Percentiles rank a stretch among this genome's conserved stretches.
Conservation (phyloP, 2,329 filamentous ascomycete genomes). For the Pochonia chlamydosporia region DNA sequence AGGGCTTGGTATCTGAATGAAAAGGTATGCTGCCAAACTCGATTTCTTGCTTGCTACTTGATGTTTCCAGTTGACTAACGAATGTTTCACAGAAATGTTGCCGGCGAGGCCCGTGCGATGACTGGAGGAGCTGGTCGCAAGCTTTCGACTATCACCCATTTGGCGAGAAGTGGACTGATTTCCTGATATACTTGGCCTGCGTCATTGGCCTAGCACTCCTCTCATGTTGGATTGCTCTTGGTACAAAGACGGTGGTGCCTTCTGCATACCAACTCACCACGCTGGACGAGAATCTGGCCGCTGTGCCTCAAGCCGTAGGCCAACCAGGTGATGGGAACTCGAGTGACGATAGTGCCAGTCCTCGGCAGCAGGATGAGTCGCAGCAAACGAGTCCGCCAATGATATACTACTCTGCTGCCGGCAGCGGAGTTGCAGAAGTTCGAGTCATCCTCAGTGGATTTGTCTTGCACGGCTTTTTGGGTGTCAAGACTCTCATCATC, state of each 20-base stretch:
- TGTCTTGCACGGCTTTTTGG: slow-evolving; percentile 91
- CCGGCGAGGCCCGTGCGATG: slow-evolving; percentile 48
- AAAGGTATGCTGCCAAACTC: slow-evolving; percentile 37
- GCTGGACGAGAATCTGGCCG: slow-evolving; percentile 86
- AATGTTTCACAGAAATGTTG: slow-evolving; percentile 39
- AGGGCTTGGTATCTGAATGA: slow-evolving; percentile 67
- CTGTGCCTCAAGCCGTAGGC: slow-evolving; percentile 31
- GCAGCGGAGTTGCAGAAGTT: slow-evolving; percentile 94
- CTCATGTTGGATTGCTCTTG: slow-evolving; percentile 75
- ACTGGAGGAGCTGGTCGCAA: slow-evolving; percentile 53
- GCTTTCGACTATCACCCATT: slow-evolving; percentile 38
- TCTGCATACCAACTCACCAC: slow-evolving; percentile 83
- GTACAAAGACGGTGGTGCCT: slow-evolving; percentile 90
- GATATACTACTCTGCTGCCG: slow-evolving; percentile 93
- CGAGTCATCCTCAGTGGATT: slow-evolving; percentile 98
- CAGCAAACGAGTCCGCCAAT: slow-evolving; percentile 55
- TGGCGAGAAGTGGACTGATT: slow-evolving; percentile 63
- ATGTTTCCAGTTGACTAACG: slow-evolving; percentile 8
- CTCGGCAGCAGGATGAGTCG: slow-evolving; percentile 31
- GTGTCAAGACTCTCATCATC: slow-evolving; percentile 76
- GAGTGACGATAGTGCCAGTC: slow-evolving; percentile 39
- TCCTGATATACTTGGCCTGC: slow-evolving; percentile 64
- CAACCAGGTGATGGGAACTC: slow-evolving; percentile 32
- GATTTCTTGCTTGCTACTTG: too few species aligned
- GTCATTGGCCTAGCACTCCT: slow-evolving; percentile 64